phyloP scores from a whole-genome alignment of 139 green algal species.

The Tetraselmis striata region DNA sequence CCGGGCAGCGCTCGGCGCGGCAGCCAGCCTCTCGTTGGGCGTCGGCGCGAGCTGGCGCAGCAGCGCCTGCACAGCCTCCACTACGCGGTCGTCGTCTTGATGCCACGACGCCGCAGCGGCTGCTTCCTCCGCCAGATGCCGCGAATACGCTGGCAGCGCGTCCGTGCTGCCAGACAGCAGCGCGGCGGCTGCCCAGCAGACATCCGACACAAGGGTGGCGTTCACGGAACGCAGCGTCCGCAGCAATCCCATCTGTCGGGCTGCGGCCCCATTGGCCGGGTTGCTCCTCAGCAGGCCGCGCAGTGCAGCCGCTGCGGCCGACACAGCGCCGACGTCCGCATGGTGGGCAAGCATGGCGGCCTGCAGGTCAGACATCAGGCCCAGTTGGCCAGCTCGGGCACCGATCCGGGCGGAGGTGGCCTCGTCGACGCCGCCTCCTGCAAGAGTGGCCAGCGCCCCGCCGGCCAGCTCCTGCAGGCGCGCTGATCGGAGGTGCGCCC shows the following conservation, averaged over 20 bases:
- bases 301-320: neutral
- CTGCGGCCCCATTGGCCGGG: neutral
- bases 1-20: too few species aligned
- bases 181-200: too few species aligned
- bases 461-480: neutral
- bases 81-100: too few species aligned
- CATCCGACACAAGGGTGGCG: too few species aligned
- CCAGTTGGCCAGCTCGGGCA: neutral
- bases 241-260: neutral
- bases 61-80: too few species aligned
- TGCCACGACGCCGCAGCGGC: too few species aligned
- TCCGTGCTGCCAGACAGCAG: too few species aligned
- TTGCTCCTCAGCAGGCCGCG: neutral
- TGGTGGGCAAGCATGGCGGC: neutral
- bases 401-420: too few species aligned
- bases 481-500: neutral
- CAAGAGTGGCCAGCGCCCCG: neutral
- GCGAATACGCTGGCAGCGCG: too few species aligned
- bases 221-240: neutral
- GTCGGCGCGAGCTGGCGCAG: too few species aligned
- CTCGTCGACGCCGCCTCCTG: neutral
- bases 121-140: too few species aligned
- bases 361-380: neutral
- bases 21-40: too few species aligned
- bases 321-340: neutral